Evolutionary conservation across 371 early-diverging fungal species (phyloP).

Genomic region (Apophysomyces trapeziformis): DNA sequence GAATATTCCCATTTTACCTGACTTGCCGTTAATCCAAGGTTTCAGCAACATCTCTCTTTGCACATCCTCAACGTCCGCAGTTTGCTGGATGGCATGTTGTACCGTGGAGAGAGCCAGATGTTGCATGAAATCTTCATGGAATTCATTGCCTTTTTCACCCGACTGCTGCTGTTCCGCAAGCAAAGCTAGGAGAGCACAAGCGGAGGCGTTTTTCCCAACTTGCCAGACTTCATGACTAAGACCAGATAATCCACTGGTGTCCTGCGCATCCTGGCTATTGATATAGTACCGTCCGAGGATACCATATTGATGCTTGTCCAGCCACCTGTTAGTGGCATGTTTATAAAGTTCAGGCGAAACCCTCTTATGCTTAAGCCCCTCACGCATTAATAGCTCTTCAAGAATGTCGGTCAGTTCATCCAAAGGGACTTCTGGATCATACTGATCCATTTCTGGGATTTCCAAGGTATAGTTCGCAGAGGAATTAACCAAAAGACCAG

Average conservation of each 20-base stretch:
- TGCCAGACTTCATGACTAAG: conserved; percentile 38
- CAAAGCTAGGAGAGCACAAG: conserved; percentile 44
- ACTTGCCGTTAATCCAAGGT: conserved; percentile 39
- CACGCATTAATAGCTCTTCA: conserved; percentile 34
- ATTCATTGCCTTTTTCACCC: conserved; percentile 1
- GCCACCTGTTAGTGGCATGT: conserved; percentile 43
- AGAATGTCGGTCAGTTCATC: conserved; percentile 35
- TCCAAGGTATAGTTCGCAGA: conserved; percentile 17
- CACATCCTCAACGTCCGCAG: conserved; percentile 23
- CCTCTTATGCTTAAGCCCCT: conserved; percentile 28
- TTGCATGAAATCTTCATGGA: conserved; percentile 30
- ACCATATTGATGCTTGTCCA: conserved; percentile 28
- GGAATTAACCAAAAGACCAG: conserved; percentile 23
- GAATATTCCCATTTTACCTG: conserved; percentile 24
- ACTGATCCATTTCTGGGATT: conserved; percentile 23
- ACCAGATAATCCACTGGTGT: conserved; percentile 17
- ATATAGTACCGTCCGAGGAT: conserved; percentile 9
- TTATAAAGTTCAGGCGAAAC: conserved; percentile 16
- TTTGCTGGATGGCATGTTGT: conserved; percentile 31
- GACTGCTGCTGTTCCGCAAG: conserved; percentile 29
- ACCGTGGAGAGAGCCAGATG: conserved; percentile 38
- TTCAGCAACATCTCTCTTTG: conserved; percentile 34
- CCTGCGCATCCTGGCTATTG: background rate
- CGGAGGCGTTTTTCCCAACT: conserved; percentile 45
- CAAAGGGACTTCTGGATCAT: conserved; percentile 27